Conservation (phyloP, 805 yeast species). For the Nakazawaea ishiwadae region DNA sequence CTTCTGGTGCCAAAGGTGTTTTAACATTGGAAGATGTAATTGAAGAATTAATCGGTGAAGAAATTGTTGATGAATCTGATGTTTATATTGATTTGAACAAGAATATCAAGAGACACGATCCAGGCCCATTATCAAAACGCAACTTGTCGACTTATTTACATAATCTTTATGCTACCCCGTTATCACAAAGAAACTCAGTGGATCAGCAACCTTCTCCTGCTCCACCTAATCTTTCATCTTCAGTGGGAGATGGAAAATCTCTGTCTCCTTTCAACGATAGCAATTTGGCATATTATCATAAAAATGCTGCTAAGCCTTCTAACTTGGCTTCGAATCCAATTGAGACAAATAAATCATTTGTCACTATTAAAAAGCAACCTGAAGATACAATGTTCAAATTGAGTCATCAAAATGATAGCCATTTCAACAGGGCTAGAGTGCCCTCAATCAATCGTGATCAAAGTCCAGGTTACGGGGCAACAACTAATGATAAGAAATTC, state of each 20-base stretch:
- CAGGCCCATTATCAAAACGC: slow-evolving; percentile 70
- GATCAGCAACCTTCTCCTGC: too few species aligned
- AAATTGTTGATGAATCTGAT: slow-evolving; percentile 93
- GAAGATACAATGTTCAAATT: slow-evolving; percentile 16
- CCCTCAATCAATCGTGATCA: slow-evolving; percentile 5
- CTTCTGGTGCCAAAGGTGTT: slow-evolving; percentile 81
- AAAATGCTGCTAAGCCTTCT: slow-evolving; percentile 39
- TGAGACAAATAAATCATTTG: slow-evolving; percentile 58
- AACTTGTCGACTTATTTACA: slow-evolving; percentile 68
- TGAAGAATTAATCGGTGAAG: slow-evolving; percentile 96
- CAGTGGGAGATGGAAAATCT: not conserved
- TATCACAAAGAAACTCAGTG: slow-evolving; percentile 37
- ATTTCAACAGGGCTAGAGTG: slow-evolving; percentile 3
- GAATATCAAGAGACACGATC: slow-evolving; percentile 71
- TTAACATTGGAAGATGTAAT: slow-evolving; percentile 95
- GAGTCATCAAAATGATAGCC: slow-evolving; percentile 4
- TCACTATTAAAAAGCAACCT: slow-evolving; percentile 63
- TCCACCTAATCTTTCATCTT: too few species aligned
- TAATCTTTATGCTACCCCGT: slow-evolving; percentile 39
- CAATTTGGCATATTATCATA: slow-evolving; percentile 9
- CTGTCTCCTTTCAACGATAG: slow-evolving; percentile 7
- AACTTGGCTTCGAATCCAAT: slow-evolving; percentile 71
- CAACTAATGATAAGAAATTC: slow-evolving; percentile 11
- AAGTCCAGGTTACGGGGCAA: slow-evolving; percentile 11
- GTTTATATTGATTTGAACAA: slow-evolving; percentile 89